Evolutionary conservation across 345 rosid genomes (phyloP).

Genomic region (Orychophragmus violaceus): DNA sequence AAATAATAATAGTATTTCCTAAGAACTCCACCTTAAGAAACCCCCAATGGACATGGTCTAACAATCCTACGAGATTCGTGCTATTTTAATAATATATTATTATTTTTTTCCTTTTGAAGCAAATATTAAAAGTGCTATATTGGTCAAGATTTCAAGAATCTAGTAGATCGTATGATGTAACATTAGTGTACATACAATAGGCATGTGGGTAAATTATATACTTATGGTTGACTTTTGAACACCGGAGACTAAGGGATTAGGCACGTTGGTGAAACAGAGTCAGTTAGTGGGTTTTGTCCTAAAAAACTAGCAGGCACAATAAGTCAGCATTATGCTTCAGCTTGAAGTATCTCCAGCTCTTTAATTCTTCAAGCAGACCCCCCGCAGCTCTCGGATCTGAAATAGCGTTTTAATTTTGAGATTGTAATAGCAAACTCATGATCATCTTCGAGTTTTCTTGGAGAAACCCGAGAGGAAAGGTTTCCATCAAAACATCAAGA

Average conservation of each 20-base stretch:
- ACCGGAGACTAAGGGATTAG: conserved; percentile 21
- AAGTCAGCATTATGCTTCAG: conserved; percentile 15
- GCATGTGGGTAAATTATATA: not conserved
- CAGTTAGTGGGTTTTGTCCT: conserved; percentile 24
- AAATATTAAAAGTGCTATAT: not conserved
- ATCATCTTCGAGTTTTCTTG: conserved; percentile 1
- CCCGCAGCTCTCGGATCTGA: conserved; percentile 33
- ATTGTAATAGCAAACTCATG: conserved; percentile 11
- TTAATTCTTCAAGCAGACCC: conserved; percentile 21
- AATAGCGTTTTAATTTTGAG: conserved; percentile 2
- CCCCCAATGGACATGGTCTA: too few species aligned
- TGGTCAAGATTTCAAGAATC: not conserved
- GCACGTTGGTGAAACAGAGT: conserved; percentile 17
- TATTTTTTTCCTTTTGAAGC: not conserved
- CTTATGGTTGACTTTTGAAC: conserved; percentile 6
- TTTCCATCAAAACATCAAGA: conserved; percentile 16
- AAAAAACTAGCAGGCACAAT: conserved; percentile 3
- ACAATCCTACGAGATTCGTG: conserved; percentile 3
- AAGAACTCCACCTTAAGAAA: too few species aligned
- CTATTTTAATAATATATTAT: not conserved
- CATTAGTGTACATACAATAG: not conserved
- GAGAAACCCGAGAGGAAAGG: conserved; percentile 18
- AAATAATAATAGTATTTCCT: too few species aligned
- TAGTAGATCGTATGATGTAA: not conserved
- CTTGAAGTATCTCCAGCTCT: conserved; percentile 26